These are phyloP conservation scores for Mimosa bimucronata DNA, from an alignment of 306 rosid species.

Conservation along the genomic window DNA sequence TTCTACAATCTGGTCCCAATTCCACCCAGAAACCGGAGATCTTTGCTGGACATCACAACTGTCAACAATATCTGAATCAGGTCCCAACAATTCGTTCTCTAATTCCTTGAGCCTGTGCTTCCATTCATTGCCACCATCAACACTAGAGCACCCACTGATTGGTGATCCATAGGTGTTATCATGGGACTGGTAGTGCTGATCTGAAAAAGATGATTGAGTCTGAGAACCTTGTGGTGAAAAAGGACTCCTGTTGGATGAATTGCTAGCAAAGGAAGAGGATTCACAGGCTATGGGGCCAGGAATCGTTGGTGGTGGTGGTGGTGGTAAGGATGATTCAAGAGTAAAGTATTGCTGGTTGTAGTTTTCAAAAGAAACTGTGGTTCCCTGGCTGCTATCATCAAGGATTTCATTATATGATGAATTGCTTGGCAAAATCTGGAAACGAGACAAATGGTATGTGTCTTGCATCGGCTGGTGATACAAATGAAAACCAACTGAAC, in stretches of 20 bases:
- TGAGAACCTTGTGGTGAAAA: conserved; percentile 77
- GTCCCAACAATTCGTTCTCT: conserved; percentile 71
- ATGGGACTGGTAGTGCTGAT: conserved; percentile 63
- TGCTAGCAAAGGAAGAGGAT: conserved; percentile 80
- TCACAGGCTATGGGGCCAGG: conserved; percentile 47
- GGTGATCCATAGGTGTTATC: conserved; percentile 74
- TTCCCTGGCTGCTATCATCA: conserved; percentile 59
- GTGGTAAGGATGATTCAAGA: conserved; percentile 70
- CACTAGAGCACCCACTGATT: conserved; percentile 65
- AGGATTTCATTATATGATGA: conserved; percentile 42
- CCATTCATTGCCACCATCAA: conserved; percentile 52
- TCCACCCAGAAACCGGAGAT: conserved; percentile 37
- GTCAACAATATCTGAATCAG: conserved; percentile 65
- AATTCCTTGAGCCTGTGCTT: conserved; percentile 67
- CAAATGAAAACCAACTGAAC: conserved; percentile 46
- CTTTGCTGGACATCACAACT: conserved; percentile 50
- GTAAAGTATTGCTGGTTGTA: conserved; percentile 64
- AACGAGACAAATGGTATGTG: conserved; percentile 43
- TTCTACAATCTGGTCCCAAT: conserved; percentile 48
- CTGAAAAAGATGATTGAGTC: conserved; percentile 67
- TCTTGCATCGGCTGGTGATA: conserved; percentile 60
- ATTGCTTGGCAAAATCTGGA: conserved; percentile 59
- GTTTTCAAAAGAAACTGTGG: conserved; percentile 58
- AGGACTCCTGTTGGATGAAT: conserved; percentile 68
- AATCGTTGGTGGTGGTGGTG: conserved; percentile 27